A percentile compares a stretch with the other conserved stretches of the same genome.
These are phyloP conservation scores for Dendrostoma leiphaemia DNA, from an alignment of 2,329 filamentous ascomycete genomes.

Conservation along the genomic window DNA sequence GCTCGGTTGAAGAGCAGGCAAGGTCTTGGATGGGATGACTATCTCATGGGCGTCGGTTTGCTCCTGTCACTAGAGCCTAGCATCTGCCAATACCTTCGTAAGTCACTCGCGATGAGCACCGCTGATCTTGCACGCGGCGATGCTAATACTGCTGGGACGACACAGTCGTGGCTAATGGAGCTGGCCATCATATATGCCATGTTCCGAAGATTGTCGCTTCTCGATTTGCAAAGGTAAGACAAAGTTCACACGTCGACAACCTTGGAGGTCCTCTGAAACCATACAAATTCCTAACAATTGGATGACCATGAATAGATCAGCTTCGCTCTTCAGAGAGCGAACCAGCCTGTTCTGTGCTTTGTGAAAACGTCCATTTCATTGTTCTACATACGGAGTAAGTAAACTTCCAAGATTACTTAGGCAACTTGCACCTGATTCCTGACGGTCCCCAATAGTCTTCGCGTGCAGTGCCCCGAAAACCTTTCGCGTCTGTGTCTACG, in stretches of 20 bases:
- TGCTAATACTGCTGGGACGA: not conserved
- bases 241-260: no score
- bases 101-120: not conserved
- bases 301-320: no score
- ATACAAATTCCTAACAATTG: no score
- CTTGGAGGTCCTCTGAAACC: no score
- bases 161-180: slow-evolving; percentile 11
- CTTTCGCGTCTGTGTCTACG: slow-evolving; percentile 19
- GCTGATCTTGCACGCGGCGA: not conserved
- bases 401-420: no score
- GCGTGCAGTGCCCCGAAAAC: no score
- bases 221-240: slow-evolving; percentile 1
- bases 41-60: slow-evolving; percentile 12
- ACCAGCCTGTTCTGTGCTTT: slow-evolving; percentile 16
- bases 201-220: not conserved
- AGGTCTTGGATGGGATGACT: slow-evolving; percentile 13
- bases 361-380: slow-evolving; percentile 23
- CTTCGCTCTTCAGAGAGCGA: slow-evolving; percentile 21
- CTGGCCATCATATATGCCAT: slow-evolving; percentile 16
- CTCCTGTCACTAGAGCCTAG: slow-evolving; percentile 11
- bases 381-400: slow-evolving; percentile 20
- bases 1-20: slow-evolving; percentile 9
- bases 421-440: slow-evolving; percentile 20
- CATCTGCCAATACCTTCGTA: slow-evolving; percentile 16
- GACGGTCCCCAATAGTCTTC: no score